These are phyloP conservation scores for Trichosporon ovoides DNA, from an alignment of 1,284 basidiomycete genomes.

Conservation along the genomic window DNA sequence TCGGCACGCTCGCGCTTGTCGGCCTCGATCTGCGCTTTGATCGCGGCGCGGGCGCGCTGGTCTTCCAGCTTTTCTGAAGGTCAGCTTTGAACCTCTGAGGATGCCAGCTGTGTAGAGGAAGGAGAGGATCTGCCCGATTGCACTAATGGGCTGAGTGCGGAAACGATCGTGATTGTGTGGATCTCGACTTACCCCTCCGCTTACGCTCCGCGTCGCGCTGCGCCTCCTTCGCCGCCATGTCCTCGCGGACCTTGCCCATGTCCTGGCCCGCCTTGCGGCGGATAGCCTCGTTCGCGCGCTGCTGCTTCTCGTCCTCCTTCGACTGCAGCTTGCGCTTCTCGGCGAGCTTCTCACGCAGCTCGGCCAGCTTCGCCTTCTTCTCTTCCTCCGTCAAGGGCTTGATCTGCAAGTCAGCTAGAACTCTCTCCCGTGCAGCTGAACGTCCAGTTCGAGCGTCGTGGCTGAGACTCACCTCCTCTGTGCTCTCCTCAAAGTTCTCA, in stretches of 20 bases:
- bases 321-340: constrained; percentile 66
- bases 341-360: constrained; percentile 70
- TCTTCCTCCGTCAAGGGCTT: constrained; percentile 88
- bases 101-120: not conserved
- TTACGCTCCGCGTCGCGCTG: constrained; percentile 72
- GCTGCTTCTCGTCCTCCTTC: constrained; percentile 64
- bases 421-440: not conserved
- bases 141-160: too few species aligned
- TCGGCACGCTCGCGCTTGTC: constrained; percentile 85
- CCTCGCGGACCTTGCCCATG: constrained; percentile 65
- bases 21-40: constrained; percentile 88
- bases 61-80: constrained; percentile 75
- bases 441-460: not conserved
- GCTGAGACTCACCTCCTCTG: constrained; percentile 71
- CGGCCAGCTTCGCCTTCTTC: constrained; percentile 72
- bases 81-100: constrained; percentile 3
- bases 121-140: too few species aligned
- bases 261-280: constrained; percentile 83
- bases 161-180: not conserved
- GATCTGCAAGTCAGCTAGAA: constrained; percentile 28
- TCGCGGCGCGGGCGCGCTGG: constrained; percentile 69
- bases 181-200: constrained; percentile 58
- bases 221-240: constrained; percentile 70
- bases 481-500: constrained; percentile 89
- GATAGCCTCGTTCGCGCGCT: constrained; percentile 69